Evolutionary conservation across 75 land plant species (phyloP).

Genomic region (Isoetes taiwanensis): DNA sequence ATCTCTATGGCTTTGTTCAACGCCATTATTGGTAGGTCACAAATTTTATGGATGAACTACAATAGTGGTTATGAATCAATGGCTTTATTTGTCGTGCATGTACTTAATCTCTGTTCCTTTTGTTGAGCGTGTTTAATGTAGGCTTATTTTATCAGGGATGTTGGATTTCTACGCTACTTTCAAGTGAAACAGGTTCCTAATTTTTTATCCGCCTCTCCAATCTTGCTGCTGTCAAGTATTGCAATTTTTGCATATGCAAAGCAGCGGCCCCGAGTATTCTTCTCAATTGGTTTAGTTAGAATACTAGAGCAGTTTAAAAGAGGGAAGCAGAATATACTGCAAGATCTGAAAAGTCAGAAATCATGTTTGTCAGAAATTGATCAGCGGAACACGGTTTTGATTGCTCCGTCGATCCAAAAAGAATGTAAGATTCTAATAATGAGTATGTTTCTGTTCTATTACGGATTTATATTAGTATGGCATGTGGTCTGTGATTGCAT

Average conservation of each 20-base stretch:
- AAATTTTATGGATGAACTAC: background rate
- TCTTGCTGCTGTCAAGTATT: conserved; percentile 44
- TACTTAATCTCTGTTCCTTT: background rate
- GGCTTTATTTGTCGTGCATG: background rate
- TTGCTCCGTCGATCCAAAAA: too few relatives aligned
- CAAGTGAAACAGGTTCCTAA: conserved; percentile 87
- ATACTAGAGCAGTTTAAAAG: too few relatives aligned
- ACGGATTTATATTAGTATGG: too few relatives aligned
- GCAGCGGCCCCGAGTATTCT: conserved; percentile 27
- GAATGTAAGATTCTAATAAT: too few relatives aligned
- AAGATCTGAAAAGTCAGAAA: too few relatives aligned
- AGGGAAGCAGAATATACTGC: too few relatives aligned
- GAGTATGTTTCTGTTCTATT: too few relatives aligned
- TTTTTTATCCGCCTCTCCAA: conserved; percentile 87
- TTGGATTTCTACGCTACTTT: conserved; percentile 86
- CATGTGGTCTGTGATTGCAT: too few relatives aligned
- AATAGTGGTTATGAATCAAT: background rate
- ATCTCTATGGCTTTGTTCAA: conserved; percentile 77
- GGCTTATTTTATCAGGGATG: conserved; percentile 49
- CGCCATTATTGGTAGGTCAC: conserved; percentile 72
- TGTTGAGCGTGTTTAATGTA: background rate
- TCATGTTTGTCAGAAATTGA: too few relatives aligned
- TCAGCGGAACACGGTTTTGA: too few relatives aligned
- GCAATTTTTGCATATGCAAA: conserved; percentile 41
- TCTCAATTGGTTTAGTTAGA: conserved; percentile 44